These are phyloP conservation scores for Hypoxylon perforatum DNA, from an alignment of 495 filamentous ascomycete species.

Conservation along the genomic window DNA sequence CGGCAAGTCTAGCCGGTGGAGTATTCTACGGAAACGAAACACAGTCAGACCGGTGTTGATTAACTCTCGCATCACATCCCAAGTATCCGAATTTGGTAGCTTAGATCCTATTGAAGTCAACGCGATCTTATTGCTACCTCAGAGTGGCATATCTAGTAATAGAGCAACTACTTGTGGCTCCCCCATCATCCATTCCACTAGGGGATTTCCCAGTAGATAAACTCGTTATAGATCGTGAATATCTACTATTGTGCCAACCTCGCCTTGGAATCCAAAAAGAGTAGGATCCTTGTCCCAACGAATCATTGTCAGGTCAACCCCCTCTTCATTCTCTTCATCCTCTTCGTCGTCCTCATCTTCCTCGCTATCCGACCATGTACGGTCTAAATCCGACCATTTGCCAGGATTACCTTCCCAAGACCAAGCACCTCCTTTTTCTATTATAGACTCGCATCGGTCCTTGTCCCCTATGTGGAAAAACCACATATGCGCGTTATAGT, in stretches of 20 bases:
- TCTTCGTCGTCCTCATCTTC: too few species aligned
- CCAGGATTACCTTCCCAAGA: constrained; percentile 1
- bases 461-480: constrained; percentile 9
- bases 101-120: too few species aligned
- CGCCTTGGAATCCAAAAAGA: not conserved
- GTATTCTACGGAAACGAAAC: not conserved
- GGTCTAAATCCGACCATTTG: too few species aligned
- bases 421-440: constrained; percentile 4
- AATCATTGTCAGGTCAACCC: not conserved
- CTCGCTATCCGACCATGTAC: too few species aligned
- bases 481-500: not conserved
- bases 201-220: not conserved
- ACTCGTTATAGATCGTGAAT: not conserved
- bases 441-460: constrained; percentile 6
- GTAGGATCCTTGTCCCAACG: not conserved
- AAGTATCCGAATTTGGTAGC: too few species aligned
- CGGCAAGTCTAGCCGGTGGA: not conserved
- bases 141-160: too few species aligned
- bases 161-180: too few species aligned
- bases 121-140: too few species aligned
- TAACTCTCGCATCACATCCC: too few species aligned
- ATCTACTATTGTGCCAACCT: not conserved
- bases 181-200: not conserved
- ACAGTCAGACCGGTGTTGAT: too few species aligned
- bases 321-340: not conserved